Base-by-base conservation (phyloP, 2,329 filamentous ascomycete genomes). In the Geosmithia putterillii region DNA sequence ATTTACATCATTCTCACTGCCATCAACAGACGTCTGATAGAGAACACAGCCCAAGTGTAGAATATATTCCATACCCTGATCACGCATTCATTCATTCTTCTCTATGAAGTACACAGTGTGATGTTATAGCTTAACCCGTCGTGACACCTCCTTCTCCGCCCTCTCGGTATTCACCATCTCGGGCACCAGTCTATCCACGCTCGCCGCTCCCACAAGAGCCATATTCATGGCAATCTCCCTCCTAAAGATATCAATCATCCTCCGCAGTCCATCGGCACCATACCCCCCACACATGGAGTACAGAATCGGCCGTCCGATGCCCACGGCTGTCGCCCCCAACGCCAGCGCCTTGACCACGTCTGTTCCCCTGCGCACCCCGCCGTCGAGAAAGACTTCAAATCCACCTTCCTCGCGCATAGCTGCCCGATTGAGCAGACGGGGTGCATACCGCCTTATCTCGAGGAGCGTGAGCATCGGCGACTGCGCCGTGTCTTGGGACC, bases 331-430 rank as follows among this genome's bases (percentile, higher is more conserved):
- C 0, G 78, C 80, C 0, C 81, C 81, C 0, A 84, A 59, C 42
- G 76, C 80, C 7, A 84, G 52, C 0, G 77, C 79, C 55, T 84
- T 84, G 50, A 85, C 68, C 2, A 84, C 72, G 52, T 85, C 80
- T 0, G 76, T 75, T 0, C 81, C 81, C 17, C 79, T 63, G n/a
- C 70, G 67, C 21, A 86, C 68, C 0, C 81, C 81, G 1, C 79
- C 77, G 47, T 85, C 80, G 5, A 84, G 61, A 42, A 72, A 76
- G 1, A 84, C 71, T 51, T 82, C 74, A n/a, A 38, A 38, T 12
- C 28, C n/a, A n/a, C n/a, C n/a, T n/a, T n/a, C n/a, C n/a, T n/a
- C 3, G 20, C n/a, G 36, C 7, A 12, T 4, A 4, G 12, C 55
- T 10, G 83, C 64, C 42, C 60, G 59, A 19, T 71, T 66, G 42